Evolutionary conservation across 2,329 filamentous ascomycete genomes (phyloP), one percentile per base, ranked within the genome.

Genomic region (Arthrobotrys sphaeroides): DNA sequence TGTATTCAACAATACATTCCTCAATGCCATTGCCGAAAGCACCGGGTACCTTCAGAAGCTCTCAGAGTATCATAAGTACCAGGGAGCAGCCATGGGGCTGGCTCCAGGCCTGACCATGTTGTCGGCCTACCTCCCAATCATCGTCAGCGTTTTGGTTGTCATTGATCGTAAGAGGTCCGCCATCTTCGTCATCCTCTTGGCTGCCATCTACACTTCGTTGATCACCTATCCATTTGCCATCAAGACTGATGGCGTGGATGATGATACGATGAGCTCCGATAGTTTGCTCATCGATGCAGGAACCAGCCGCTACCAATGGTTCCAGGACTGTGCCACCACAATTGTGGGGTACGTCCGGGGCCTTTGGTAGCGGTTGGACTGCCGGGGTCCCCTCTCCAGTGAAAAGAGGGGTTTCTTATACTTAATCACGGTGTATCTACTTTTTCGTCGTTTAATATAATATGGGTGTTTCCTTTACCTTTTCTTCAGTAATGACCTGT

Each of bases 131-230:
- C 64, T 75, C 9, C 72, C 72, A 3, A 28, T 75, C 5, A 5
- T 75, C 5, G 9, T 75, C 24, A 75, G 72, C 31, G 38, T 75
- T 13, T 38, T 75, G 9, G 64, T 75, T 7, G 49, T 75, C 40
- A 13, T 75, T 6, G 64, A 75, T 33, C 55, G 57, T 16, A 69
- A 75, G 40, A 47, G 72, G 16, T 59, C 64, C 7, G 72, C 72
- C 18, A 43, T 69, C 24, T 22, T 57, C 12, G 12, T 69, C 2
- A 43, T 75, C 24, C n/a, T 42, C 7, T 22, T 60, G 2, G 57
- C 64, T 5, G n/a, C 40, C 1, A 5, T 65, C 18, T 75, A 65
- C 20, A 64, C 38, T 6, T 59, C 57, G 6, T 60, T n/a, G 10
- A 13, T 43, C 12, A 74, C 62, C 0, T 26, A 33, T 16, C 33